These are phyloP conservation scores for Cyberlindnera amylophila DNA, from an alignment of 805 yeast species.

Conservation along the genomic window DNA sequence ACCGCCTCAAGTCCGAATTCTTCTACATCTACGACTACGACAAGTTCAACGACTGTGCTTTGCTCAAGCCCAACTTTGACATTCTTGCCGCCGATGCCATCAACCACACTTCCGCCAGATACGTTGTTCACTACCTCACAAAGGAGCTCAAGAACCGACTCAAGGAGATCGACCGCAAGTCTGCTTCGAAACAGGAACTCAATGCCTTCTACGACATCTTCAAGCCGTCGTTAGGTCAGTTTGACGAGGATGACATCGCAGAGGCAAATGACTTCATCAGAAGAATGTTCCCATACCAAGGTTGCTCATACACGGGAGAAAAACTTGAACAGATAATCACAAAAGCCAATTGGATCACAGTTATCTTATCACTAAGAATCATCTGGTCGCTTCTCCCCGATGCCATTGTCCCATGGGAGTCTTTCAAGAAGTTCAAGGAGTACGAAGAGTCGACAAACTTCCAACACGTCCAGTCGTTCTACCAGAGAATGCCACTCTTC, in stretches of 20 bases:
- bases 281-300: conserved; percentile 34
- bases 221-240: conserved; percentile 34
- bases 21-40: conserved; percentile 33
- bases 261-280: conserved; percentile 28
- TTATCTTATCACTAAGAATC: conserved; percentile 30
- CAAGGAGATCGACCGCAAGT: conserved; percentile 14
- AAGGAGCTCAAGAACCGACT: conserved; percentile 29
- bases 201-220: conserved; percentile 28
- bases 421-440: conserved; percentile 28
- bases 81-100: conserved; percentile 23
- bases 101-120: conserved; percentile 32
- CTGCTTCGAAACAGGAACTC: conserved; percentile 22
- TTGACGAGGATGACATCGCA: conserved; percentile 29
- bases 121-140: conserved; percentile 32
- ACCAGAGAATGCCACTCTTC: conserved; percentile 31
- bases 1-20: conserved; percentile 27
- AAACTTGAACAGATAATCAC: conserved; percentile 26
- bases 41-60: conserved; percentile 27
- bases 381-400: conserved; percentile 33
- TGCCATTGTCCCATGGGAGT: conserved; percentile 35
- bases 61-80: conserved; percentile 24
- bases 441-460: conserved; percentile 23
- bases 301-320: conserved; percentile 33
- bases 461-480: conserved; percentile 30
- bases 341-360: conserved; percentile 24